Evolutionary conservation across 768 basidiomycete species (phyloP).

Genomic region (Candolleomyces efflorescens): DNA sequence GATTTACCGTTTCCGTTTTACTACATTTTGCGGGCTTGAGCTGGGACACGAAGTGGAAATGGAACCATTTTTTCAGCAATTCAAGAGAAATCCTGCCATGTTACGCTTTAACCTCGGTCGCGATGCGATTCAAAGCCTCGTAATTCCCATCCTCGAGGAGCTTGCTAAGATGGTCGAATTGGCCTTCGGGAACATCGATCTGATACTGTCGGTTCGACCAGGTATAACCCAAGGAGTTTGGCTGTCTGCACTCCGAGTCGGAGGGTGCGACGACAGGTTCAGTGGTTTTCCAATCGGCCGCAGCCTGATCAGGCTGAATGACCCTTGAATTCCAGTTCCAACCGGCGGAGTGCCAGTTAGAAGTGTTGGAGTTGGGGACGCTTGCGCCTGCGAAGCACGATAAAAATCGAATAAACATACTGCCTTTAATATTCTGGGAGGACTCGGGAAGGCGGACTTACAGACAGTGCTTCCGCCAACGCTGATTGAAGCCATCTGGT

Average conservation of each 20-base stretch:
- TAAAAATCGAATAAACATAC: background rate
- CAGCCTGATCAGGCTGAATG: background rate
- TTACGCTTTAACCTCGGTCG: background rate
- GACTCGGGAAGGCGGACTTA: background rate
- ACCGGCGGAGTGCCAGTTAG: constrained; percentile 5
- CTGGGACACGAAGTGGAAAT: no score
- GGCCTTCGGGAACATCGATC: constrained; percentile 8
- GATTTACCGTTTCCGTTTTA: no score
- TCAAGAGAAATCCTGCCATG: no score
- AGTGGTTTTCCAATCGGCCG: no score
- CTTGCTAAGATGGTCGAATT: constrained; percentile 5
- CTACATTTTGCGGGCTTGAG: no score
- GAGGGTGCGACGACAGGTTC: background rate
- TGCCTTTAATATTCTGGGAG: no score
- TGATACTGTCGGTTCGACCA: constrained; percentile 6
- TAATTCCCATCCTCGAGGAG: constrained; percentile 2
- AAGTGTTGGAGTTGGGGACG: constrained; percentile 2
- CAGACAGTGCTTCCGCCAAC: constrained; percentile 1
- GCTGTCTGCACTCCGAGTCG: background rate
- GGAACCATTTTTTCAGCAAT: no score
- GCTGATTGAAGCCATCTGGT: background rate
- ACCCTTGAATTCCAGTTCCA: background rate
- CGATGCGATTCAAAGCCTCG: background rate
- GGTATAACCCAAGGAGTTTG: constrained; percentile 11
- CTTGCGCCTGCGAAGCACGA: constrained; percentile 4